phyloP scores from a whole-genome alignment of 2,329 filamentous ascomycete genomes.

The Cladosporium sp. region DNA sequence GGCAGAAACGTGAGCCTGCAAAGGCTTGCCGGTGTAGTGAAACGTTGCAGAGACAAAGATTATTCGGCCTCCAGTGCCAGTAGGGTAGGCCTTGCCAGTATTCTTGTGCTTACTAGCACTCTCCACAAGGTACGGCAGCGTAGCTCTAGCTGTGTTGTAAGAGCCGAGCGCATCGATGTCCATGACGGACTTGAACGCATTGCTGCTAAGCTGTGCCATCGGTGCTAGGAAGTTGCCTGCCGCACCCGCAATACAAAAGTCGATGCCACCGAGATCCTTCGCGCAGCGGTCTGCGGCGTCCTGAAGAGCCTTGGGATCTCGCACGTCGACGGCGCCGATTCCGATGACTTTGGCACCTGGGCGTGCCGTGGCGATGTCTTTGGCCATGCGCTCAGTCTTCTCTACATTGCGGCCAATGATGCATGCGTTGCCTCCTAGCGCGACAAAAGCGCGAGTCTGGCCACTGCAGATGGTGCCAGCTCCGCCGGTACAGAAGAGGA shows the following conservation, averaged over 20 bases:
- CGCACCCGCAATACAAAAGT: slow-evolving; percentile 90
- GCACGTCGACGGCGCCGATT: slow-evolving; percentile 68
- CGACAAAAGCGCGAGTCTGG: slow-evolving; percentile 84
- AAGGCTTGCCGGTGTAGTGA: slow-evolving; percentile 78
- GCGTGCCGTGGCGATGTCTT: slow-evolving; percentile 74
- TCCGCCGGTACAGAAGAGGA: slow-evolving; percentile 91
- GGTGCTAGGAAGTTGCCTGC: slow-evolving; percentile 93
- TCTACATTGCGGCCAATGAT: slow-evolving; percentile 85
- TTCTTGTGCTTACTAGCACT: slow-evolving; percentile 61
- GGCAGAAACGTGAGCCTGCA: slow-evolving; percentile 84
- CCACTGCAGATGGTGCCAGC: slow-evolving; percentile 90
- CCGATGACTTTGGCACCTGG: slow-evolving; percentile 78
- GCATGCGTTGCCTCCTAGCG: slow-evolving; percentile 86
- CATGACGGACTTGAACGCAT: slow-evolving; percentile 91
- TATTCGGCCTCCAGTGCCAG: slow-evolving; percentile 67
- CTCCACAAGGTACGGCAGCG: slow-evolving; percentile 69
- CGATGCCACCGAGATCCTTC: slow-evolving; percentile 77
- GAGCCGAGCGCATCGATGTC: slow-evolving; percentile 93
- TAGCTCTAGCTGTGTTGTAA: slow-evolving; percentile 92
- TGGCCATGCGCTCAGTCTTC: slow-evolving; percentile 77
- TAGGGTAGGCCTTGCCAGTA: slow-evolving; percentile 47
- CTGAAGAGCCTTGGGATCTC: slow-evolving; percentile 58
- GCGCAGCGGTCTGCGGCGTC: slow-evolving; percentile 73
- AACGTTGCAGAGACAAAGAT: slow-evolving; percentile 87
- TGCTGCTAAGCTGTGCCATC: slow-evolving; percentile 71